A percentile compares a stretch with the other conserved stretches of the same genome.
These are phyloP conservation scores for Plasmodium yoelii DNA, from an alignment of 169 alveolate species.

Conservation along the genomic window DNA sequence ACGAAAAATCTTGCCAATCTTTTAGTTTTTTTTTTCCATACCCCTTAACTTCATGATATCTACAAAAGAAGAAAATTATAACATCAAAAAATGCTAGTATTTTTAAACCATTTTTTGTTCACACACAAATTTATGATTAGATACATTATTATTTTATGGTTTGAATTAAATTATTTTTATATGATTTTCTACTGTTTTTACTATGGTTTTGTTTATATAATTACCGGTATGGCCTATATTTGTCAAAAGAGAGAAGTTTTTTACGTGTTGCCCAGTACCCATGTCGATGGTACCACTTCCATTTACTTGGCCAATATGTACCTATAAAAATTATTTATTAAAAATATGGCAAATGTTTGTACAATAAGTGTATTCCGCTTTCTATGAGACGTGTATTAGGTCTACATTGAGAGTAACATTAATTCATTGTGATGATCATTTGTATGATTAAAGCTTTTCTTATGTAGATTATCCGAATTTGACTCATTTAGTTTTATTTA, in stretches of 20 bases:
- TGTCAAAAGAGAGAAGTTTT: constrained; percentile 87
- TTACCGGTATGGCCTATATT: constrained; percentile 88
- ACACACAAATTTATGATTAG: not conserved
- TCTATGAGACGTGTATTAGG: too few species aligned
- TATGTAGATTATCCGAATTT: not conserved
- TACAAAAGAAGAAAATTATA: constrained; percentile 7
- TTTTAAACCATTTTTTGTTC: not conserved
- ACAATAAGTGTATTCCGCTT: too few species aligned
- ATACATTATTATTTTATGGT: not conserved
- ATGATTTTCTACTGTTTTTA: not conserved
- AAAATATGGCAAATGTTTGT: not conserved
- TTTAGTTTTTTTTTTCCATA: constrained; percentile 84
- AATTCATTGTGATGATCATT: too few species aligned
- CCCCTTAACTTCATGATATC: constrained; percentile 91
- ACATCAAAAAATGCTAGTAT: not conserved
- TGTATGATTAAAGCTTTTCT: too few species aligned
- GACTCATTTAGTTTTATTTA: not conserved
- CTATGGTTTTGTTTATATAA: not conserved
- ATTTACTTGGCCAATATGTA: constrained; percentile 87
- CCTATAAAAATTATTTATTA: constrained; percentile 40
- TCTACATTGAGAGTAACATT: too few species aligned
- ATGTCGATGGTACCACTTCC: constrained; percentile 92
- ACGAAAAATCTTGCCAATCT: constrained; percentile 87
- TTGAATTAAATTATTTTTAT: not conserved
- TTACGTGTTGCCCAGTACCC: constrained; percentile 93